Base-by-base conservation (phyloP, 805 yeast species). In the Teunomyces kruisii region DNA sequence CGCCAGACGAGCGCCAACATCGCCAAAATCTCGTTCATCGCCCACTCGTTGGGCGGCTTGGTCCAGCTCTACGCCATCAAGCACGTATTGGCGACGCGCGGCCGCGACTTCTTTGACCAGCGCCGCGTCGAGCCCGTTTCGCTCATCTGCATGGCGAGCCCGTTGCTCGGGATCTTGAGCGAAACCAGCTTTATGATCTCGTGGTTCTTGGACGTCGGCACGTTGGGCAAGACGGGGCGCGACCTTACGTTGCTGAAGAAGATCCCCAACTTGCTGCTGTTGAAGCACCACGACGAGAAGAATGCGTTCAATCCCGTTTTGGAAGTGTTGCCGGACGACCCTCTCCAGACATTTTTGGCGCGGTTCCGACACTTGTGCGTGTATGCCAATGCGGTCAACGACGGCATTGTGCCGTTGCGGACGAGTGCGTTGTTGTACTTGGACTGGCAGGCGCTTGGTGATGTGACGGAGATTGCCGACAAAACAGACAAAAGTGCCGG, bases 321-420 rank as follows among this genome's bases (percentile, higher is more conserved):
- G n/a, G 74, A 70, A 39, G 54, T 58, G 6, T 56, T 72, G 8
- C 78, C 78, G 2, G 69, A 65, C 35, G 70, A 66, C 32, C 73
- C 74, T 13, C 53, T 72, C n/a, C 67, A 58, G 35, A 38, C 51
- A 4, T 64, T 65, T 38, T 47, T 72, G 24, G 50, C 44, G 4
- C 40, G 51, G 37, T 72, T 72, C 43, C 54, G 55, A 24, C 63
- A 61, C 47, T 60, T 71, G 30, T 67, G 74, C 2, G 49, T 71
- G 4, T 72, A 72, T 49, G 76, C 78, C 13, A 72, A 72, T 51
- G 73, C 74, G 4, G 58, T 72, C 12, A 71, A 72, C 44, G 78
- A 72, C 48, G 78, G 78, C 2, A 72, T 72, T 15, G 76, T 71
- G 1, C 78, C 78, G 1, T 57, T 72, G 27, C 54, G 78, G 39